Percentiles rank a stretch among this genome's conserved stretches.
Conservation (phyloP, 306 rosid genomes). For the Prunus mira region DNA sequence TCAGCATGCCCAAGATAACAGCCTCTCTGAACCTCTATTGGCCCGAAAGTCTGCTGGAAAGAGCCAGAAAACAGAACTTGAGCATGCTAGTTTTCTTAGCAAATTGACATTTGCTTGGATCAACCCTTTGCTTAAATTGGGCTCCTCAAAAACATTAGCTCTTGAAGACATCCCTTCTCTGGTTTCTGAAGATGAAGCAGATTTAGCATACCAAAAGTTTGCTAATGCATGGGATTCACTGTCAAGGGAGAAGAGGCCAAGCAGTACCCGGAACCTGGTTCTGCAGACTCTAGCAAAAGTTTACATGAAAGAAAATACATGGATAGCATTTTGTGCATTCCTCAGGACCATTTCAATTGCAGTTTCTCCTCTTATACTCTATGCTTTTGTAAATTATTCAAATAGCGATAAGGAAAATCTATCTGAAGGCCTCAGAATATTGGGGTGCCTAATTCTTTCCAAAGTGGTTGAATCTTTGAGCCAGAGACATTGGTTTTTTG, state of each 20-base stretch:
- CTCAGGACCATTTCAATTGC: constrained; percentile 43
- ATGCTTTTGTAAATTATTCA: constrained; percentile 61
- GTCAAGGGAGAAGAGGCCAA: constrained; percentile 29
- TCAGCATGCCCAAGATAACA: constrained; percentile 6
- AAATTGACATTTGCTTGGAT: constrained; percentile 69
- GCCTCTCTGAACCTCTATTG: constrained; percentile 52
- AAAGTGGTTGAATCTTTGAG: constrained; percentile 56
- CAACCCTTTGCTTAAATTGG: constrained; percentile 49
- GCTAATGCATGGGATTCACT: constrained; percentile 49
- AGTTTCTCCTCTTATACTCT: constrained; percentile 60
- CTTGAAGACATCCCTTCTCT: constrained; percentile 65
- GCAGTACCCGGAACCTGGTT: constrained; percentile 38
- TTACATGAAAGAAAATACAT: constrained; percentile 51
- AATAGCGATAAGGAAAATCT: constrained; percentile 27
- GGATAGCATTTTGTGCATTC: constrained; percentile 47
- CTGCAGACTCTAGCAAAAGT: constrained; percentile 44
- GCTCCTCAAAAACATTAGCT: constrained; percentile 49
- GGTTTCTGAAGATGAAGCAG: constrained; percentile 60
- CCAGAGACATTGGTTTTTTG: constrained; percentile 69
- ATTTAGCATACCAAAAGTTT: constrained; percentile 40
- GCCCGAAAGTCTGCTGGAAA: constrained; percentile 17
- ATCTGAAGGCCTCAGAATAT: constrained; percentile 42
- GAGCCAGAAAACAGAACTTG: constrained; percentile 26
- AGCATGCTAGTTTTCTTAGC: constrained; percentile 33
- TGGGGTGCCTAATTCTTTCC: constrained; percentile 44